Evolutionary conservation across 805 yeast genomes (phyloP).

Genomic region (Candida sithepensis): DNA sequence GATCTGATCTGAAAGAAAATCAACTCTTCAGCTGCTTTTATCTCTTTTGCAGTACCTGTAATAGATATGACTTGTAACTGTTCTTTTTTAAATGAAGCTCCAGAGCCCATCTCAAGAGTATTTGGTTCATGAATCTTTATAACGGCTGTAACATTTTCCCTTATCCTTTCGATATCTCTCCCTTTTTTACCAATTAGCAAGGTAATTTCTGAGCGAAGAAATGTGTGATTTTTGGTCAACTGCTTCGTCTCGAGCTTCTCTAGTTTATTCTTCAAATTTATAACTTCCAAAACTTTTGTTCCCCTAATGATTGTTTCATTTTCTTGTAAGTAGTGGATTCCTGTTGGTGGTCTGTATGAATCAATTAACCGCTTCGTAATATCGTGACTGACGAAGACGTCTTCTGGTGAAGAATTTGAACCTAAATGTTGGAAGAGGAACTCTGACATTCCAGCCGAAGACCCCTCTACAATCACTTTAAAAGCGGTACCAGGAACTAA

Average conservation of each 20-base stretch:
- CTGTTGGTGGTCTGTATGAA: background rate
- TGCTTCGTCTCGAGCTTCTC: conserved; percentile 1
- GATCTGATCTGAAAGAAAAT: conserved; percentile 1
- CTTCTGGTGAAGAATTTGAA: background rate
- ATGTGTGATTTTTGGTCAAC: conserved; percentile 10
- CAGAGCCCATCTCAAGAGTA: conserved; percentile 14
- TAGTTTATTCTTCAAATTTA: conserved; percentile 1
- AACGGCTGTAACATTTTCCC: conserved; percentile 34
- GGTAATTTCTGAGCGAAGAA: conserved; percentile 34
- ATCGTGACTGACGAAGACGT: background rate
- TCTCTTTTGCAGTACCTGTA: conserved; percentile 10
- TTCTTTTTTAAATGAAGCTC: background rate
- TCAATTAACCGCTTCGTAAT: background rate
- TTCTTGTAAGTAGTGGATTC: background rate
- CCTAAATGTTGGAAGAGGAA: background rate
- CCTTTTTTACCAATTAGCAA: conserved; percentile 44
- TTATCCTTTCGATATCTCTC: conserved; percentile 31
- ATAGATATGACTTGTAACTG: conserved; percentile 13
- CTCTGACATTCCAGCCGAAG: background rate
- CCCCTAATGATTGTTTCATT: background rate
- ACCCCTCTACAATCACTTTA: background rate
- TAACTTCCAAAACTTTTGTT: background rate
- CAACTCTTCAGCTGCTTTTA: conserved; percentile 11
- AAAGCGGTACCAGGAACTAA: background rate
- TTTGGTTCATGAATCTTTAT: conserved; percentile 32